Base-by-base conservation (phyloP, 192 early-diverging fungal genomes). In the Backusella macrospora region DNA sequence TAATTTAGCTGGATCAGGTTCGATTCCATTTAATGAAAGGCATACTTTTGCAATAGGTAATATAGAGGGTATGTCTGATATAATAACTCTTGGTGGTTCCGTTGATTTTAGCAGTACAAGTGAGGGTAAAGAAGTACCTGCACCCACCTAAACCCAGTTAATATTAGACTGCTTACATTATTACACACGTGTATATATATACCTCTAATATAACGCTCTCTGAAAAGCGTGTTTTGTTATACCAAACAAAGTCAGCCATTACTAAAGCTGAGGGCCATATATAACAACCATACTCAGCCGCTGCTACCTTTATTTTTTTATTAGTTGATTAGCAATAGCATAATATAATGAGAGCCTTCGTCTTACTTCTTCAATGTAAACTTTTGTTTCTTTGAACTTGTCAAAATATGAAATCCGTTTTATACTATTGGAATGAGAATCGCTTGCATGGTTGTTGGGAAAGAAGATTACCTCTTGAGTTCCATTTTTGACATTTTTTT, bases 231-330 rank as follows among this genome's bases (percentile, higher is more conserved):
- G 73, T 9, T 12, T 80, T 68, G 16, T 75, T 62, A 63, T 76
- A 43, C 76, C 76, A 83, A n/a, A 93, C 64, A 66, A 83, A 92
- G 16, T 89, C 85, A 1, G 88, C 74, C 12, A 95, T 79, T 2
- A 93, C 86, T 8, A 91, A 74, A 0, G 93, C 74, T 13, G 88
- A 89, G 5, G 92, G 92, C 93, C 93, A 95, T 48, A 92, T 70
- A 74, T 93, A 91, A 55, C 82, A 79, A 15, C 88, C 92, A 78
- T 88, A 91, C 6, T 81, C 77, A 16, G 85, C 72, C 62, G 90
- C 83, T 12, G 91, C 59, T 45, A 86, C 52, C 87, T 91, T 18
- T 18, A 34, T 49, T 18, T n/a, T 5, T 49, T 18, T 49, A 21
- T 49, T 49, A 72, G 43, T 62, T 37, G 5, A 69, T 18, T 49